Percentiles rank a stretch among this genome's conserved stretches.
These are phyloP conservation scores for Phytophthora podocarpi DNA, from an alignment of 352 stramenopile genomes.

Conservation along the genomic window DNA sequence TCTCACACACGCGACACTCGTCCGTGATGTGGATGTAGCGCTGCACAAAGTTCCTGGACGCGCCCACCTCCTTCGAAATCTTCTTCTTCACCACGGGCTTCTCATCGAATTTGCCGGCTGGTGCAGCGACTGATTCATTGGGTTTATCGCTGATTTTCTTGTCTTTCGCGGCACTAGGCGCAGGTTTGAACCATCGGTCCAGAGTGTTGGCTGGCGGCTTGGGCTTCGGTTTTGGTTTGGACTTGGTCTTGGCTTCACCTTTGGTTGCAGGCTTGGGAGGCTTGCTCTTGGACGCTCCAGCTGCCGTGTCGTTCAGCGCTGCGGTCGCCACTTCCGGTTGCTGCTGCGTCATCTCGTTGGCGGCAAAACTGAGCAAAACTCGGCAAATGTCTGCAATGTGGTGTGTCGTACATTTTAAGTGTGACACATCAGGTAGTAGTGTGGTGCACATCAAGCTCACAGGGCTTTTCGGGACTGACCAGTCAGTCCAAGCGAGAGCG, in stretches of 20 bases:
- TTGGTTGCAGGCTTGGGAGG: neutral
- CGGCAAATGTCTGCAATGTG: slow-evolving; percentile 1
- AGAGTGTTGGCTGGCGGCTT: slow-evolving; percentile 57
- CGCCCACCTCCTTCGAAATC: slow-evolving; percentile 1
- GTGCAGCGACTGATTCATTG: slow-evolving; percentile 1
- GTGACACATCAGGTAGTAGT: neutral
- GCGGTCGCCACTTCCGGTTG: neutral
- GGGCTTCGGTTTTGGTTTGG: slow-evolving; percentile 13
- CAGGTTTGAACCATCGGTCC: slow-evolving; percentile 64
- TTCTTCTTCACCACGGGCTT: slow-evolving; percentile 21
- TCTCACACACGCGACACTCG: slow-evolving; percentile 68
- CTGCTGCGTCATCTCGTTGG: slow-evolving; percentile 11
- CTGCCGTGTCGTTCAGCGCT: neutral
- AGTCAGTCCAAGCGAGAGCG: slow-evolving; percentile 17
- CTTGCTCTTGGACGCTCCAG: neutral
- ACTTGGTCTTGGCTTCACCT: neutral
- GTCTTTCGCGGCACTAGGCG: neutral
- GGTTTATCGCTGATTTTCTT: slow-evolving; percentile 17
- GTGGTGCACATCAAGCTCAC: slow-evolving; percentile 8
- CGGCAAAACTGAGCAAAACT: slow-evolving; percentile 13
- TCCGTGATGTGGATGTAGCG: slow-evolving; percentile 74
- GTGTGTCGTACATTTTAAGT: slow-evolving; percentile 3
- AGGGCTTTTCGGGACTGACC: slow-evolving; percentile 15
- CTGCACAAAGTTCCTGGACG: slow-evolving; percentile 63
- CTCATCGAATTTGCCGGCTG: neutral